Base-by-base conservation (phyloP, 2,329 filamentous ascomycete genomes). In the Xylariaceae sp. region DNA sequence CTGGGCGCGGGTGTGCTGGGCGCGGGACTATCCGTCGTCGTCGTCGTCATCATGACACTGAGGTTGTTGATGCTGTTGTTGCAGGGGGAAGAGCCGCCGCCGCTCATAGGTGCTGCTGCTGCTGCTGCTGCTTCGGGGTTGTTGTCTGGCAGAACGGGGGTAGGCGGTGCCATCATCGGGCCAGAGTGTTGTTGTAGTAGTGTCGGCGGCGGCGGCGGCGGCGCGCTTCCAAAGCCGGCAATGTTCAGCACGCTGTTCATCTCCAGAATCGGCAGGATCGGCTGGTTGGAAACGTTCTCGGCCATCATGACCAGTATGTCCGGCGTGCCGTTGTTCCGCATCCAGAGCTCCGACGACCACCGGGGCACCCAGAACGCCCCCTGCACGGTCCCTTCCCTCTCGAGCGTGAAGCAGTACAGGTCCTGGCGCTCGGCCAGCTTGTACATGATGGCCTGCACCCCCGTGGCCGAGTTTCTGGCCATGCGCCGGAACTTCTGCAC, bases 281-380 rank as follows among this genome's bases (percentile, higher is more conserved):
- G 51, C 16, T 48, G 46, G 35, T 53, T 52, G 26, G 48, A 46
- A 41, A 56, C 50, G 21, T 56, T 47, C 27, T 51, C 48, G 2
- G 51, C 41, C 31, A 53, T 46, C 44, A 56, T 56, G 9, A 56
- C 38, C 16, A 56, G 46, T 23, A 56, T 50, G 38, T 56, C 53
- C 24, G 53, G 53, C 17, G 50, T 50, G 7, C 45, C 45, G 15
- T 39, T 43, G 3, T 36, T 41, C 6, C 52, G 52, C 43, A 51
- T 49, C 53, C 53, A 56, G 19, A 52, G 48, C 13, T 44, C 46
- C 19, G 53, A 40, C 2, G 50, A 46, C 53, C 53, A 55, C 23
- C 50, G 53, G 12, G 53, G 53, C 3, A 52, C 51, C 53, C 53
- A 56, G 38, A 55, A 55, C 36, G 52, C 48, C 15, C 53, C 52